Evolutionary conservation across 164 flowering plant species (phyloP), one percentile per base, ranked within the genome.

Genomic region (Kingdonia uniflora): DNA sequence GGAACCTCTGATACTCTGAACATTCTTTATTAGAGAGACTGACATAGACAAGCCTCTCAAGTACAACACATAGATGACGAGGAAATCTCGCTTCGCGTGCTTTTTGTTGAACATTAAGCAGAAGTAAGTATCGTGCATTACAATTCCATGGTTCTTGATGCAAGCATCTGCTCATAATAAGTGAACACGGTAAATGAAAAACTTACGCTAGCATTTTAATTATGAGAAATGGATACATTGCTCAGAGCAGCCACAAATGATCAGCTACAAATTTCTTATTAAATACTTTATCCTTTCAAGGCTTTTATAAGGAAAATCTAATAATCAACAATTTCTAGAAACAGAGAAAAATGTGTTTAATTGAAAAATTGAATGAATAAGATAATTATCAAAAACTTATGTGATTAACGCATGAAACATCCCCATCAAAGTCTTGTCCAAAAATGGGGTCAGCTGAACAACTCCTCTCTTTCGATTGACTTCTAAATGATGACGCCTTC

Each of bases 21-120:
- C 60, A 66, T 12, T 56, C 53, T n/a, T 74, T 67, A 70, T 61
- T 59, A 11, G 77, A 72, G 24, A 85, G 78, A 63, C 82, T 71
- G 35, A 64, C 56, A 39, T 8, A 17, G 19, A 77, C 62, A 53
- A 87, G 68, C 57, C 95, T 81, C 63, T 74, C 62, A 51, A 92
- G 72, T 13, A 61, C 50, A 47, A 12, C 16, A 65, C 82, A 77
- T 21, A 77, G 75, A 67, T 82, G 75, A n/a, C 17, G 71, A 46
- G 96, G 96, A 66, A 75, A 87, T 66, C 74, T 78, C 71, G 79
- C 84, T 68, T 79, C 86, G 42, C 88, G 85, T 56, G 96, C 95
- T 64, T 65, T 80, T 62, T 88, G 98, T 1, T 78, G 40, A 57
- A 73, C 48, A 63, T 73, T 79, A 33, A 91, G 80, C 41, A 81